Evolutionary conservation across 176 grass and related monocot species (phyloP), one percentile per base, ranked within the genome.

Genomic region (Avena atlantica): DNA sequence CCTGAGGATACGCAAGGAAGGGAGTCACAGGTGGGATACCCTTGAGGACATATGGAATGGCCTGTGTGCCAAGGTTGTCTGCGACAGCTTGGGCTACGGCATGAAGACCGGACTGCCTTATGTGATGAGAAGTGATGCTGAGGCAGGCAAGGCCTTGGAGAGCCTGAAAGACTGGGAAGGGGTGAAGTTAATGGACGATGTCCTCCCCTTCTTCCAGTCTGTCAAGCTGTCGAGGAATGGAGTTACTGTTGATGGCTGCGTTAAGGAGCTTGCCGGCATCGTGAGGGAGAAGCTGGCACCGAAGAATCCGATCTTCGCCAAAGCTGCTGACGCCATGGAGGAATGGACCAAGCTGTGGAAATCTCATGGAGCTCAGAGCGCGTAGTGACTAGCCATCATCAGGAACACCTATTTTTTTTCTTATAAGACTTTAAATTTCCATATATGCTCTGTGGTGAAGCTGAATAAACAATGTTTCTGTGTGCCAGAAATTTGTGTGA

Each of bases 41-140:
- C 83, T 96, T 70, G 97, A 96, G 66, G 94, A 99, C 70, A 81
- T 99, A 45, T 99, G 94, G 92, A 90, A 90, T 9, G 97, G 97
- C 13, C 45, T 99, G 52, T 99, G 97, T 60, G 89, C 92, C 3
- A 99, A 99, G 67, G 85, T 88, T 37, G 80, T 96, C 4, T 96
- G 89, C 2, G 97, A 99, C 89, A 89, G 90, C 86, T 58, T 99
- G 66, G 87, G 90, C 2, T 83, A 88, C 16, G 94, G 94, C 0
- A 55, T 96, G 66, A 99, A 99, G 89, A 99, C 77, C 19, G 97
- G 97, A 9, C 91, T 99, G 66, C 97, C 97, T 51, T 99, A 96
- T 70, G 94, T 99, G n/a, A 82, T 61, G 65, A 94, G 97, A 86
- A 88, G 78, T 74, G 93, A 94, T 57, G 91, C 82, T 1, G 92